These are phyloP conservation scores for Dictyostelium capitatum DNA, from an alignment of 78 protist species.

Conservation along the genomic window DNA sequence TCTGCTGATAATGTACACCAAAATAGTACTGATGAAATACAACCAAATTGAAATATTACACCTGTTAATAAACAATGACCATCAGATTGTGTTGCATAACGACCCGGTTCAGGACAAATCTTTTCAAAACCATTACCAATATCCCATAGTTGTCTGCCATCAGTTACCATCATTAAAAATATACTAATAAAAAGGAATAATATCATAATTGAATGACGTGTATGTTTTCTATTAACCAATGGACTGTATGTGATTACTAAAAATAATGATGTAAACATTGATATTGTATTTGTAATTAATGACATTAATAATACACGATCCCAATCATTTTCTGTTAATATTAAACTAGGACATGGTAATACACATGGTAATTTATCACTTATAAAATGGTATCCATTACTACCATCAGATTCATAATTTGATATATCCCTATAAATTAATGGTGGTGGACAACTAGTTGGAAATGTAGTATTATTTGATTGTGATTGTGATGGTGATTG, in stretches of 20 bases:
- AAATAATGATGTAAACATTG: background rate
- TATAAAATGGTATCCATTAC: constrained; percentile 9
- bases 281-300: background rate
- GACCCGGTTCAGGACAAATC: constrained; percentile 3
- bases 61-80: constrained; percentile 8
- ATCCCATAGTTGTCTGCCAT: background rate
- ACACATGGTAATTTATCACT: background rate
- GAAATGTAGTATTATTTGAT: no score
- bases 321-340: constrained; percentile 6
- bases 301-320: background rate
- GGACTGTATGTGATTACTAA: constrained; percentile 9
- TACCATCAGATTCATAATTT: background rate
- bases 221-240: background rate
- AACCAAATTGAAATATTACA: constrained; percentile 15
- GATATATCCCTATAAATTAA: constrained; percentile 43
- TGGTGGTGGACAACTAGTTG: constrained; percentile 29
- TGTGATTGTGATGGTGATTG: no score
- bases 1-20: constrained; percentile 11
- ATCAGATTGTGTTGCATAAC: constrained; percentile 33
- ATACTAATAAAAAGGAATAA: background rate
- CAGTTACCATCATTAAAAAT: background rate
- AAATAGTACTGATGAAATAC: background rate
- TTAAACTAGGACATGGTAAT: constrained; percentile 17
- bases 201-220: background rate
- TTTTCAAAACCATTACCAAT: background rate